Evolutionary conservation across 768 basidiomycete genomes (phyloP).

Genomic region (Ramaria sp.): DNA sequence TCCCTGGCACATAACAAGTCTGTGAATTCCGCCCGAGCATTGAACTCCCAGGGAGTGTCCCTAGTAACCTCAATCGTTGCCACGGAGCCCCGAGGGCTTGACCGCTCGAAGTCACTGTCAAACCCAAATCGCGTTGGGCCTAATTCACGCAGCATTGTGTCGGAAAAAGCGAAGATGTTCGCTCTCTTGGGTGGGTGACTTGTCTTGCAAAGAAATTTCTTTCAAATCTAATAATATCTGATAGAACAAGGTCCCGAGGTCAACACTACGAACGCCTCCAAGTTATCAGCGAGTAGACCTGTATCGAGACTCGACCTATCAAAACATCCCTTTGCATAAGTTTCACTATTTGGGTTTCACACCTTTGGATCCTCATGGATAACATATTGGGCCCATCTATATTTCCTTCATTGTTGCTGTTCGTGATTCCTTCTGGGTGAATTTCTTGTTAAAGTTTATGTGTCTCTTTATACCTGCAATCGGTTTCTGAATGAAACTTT

Average conservation of each 20-base stretch:
- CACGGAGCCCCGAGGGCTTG: background rate
- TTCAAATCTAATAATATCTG: background rate
- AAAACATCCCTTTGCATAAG: constrained; percentile 17
- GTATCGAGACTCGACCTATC: constrained; percentile 21
- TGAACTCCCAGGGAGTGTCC: constrained; percentile 3
- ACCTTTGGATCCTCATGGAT: too few relatives aligned
- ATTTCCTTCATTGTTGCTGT: too few relatives aligned
- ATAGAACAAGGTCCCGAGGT: constrained; percentile 3
- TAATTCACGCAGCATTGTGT: constrained; percentile 17
- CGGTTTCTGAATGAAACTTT: too few relatives aligned
- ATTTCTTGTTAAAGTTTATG: too few relatives aligned
- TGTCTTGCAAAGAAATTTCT: background rate
- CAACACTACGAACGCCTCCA: constrained; percentile 17
- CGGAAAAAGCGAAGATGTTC: constrained; percentile 16
- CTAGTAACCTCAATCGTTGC: background rate
- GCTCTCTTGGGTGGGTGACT: background rate
- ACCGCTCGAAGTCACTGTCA: constrained; percentile 13
- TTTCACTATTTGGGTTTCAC: too few relatives aligned
- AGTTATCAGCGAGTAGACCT: constrained; percentile 7
- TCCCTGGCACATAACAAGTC: background rate
- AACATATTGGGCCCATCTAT: too few relatives aligned
- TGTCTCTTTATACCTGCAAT: too few relatives aligned
- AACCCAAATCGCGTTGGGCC: constrained; percentile 14
- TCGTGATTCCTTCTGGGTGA: too few relatives aligned
- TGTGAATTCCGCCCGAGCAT: background rate